These are phyloP conservation scores for Pseudozyma sp. DNA, from an alignment of 1,284 basidiomycete genomes.

Conservation along the genomic window DNA sequence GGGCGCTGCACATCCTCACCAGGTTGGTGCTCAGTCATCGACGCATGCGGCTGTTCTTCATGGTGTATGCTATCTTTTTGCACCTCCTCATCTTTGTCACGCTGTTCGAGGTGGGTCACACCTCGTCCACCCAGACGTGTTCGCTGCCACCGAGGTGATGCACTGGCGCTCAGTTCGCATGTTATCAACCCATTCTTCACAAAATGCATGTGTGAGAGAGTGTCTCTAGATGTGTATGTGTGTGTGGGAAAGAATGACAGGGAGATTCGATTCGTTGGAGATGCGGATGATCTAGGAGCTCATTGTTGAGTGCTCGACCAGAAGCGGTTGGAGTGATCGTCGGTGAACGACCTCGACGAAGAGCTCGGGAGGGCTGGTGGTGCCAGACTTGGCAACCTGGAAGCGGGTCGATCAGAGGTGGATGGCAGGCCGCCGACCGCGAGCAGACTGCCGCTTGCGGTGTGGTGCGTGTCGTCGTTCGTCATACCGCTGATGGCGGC, in stretches of 20 bases:
- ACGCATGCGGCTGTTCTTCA: constrained; percentile 76
- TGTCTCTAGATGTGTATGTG: neutral
- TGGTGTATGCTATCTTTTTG: constrained; percentile 81
- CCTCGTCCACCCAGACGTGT: constrained; percentile 28
- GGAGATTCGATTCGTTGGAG: neutral
- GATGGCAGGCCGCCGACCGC: neutral
- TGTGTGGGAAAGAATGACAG: neutral
- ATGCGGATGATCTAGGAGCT: neutral
- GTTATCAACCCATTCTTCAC: too few species aligned
- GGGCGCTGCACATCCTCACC: constrained; percentile 85
- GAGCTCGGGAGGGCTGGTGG: neutral
- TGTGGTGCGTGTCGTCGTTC: neutral
- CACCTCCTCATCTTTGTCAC: constrained; percentile 84
- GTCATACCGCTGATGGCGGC: neutral
- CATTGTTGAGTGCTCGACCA: constrained; percentile 11
- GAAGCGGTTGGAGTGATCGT: constrained; percentile 9
- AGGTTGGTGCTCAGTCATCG: constrained; percentile 87
- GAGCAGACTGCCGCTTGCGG: neutral
- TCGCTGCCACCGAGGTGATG: constrained; percentile 16
- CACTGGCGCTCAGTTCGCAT: too few species aligned
- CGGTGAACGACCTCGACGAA: constrained; percentile 1
- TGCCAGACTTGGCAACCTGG: neutral
- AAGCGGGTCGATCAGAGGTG: neutral
- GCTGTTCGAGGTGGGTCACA: constrained; percentile 52
- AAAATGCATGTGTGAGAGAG: neutral